Conservation (phyloP, 768 basidiomycete genomes). For the Hortiboletus campestris region DNA sequence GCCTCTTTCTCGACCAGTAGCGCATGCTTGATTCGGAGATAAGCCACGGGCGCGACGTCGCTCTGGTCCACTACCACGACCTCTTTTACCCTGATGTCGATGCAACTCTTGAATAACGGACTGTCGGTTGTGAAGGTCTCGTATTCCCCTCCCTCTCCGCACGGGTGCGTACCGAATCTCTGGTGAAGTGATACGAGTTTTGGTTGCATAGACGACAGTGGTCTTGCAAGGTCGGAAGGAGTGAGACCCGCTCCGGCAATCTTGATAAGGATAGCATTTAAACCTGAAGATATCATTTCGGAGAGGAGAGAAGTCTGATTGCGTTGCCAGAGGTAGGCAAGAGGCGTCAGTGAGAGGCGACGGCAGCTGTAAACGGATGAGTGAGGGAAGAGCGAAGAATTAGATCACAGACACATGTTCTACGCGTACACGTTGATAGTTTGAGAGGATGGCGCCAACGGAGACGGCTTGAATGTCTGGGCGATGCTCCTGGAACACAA, state of each 20-base stretch:
- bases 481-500: conserved; percentile 53
- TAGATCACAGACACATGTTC: conserved; percentile 82
- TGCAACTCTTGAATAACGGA: conserved; percentile 78
- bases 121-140: conserved; percentile 91
- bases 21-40: conserved; percentile 75
- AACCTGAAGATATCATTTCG: conserved; percentile 79
- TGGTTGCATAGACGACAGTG: conserved; percentile 69
- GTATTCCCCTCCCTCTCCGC: conserved; percentile 98
- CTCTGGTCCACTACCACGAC: conserved; percentile 76
- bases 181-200: conserved; percentile 71
- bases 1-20: conserved; percentile 55
- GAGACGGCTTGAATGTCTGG: conserved; percentile 86
- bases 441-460: conserved; percentile 95
- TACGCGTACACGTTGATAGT: conserved; percentile 94
- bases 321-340: conserved; percentile 94
- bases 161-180: conserved; percentile 87
- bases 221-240: conserved; percentile 73
- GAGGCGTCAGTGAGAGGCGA: conserved; percentile 72
- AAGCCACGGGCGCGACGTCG: conserved; percentile 89
- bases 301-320: conserved; percentile 80
- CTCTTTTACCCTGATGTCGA: conserved; percentile 67
- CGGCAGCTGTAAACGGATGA: conserved; percentile 55
- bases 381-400: background rate
- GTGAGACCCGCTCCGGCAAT: conserved; percentile 92
- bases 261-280: conserved; percentile 88